Base-by-base conservation (phyloP, 1,139 yeast genomes). In the Candida pseudocylindracea region DNA sequence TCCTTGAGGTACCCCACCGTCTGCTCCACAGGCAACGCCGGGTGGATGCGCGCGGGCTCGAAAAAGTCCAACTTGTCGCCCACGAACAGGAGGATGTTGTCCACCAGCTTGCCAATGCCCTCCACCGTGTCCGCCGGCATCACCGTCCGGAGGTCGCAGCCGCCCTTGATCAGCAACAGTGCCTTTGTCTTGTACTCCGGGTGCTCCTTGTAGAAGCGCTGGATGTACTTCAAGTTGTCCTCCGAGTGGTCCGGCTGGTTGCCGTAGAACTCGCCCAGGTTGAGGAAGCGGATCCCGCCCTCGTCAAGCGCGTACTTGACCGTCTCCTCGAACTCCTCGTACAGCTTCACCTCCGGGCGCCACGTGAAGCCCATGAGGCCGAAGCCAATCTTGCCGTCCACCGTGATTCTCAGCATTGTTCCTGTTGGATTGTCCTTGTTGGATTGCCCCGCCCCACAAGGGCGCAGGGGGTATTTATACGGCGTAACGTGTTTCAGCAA, bases 251-350 rank as follows among this genome's bases (percentile, higher is more conserved):
- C 51, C 0, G 58, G 49, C 20, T 15, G 20, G 20, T 15, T 15
- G 24, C 91, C 91, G 45, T 81, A 81, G 45, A 80, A 78, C 42
- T 74, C 88, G 35, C 91, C 92, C 26, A 68, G 68, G 45, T 80
- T 80, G 53, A 79, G 54, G 37, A 74, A 61, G 26, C 63, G 65
- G 36, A 63, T 63, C 27, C 69, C 71, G 30, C 58, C 54, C 27
- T 36, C 34, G 31, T 36, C 37, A 12, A 36, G 32, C 3, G 32
- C 32, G 33, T 41, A 26, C 37, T 59, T 57, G 45, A 71, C 51
- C 11, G 60, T 46, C 29, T 58, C 59, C 36, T 68, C 49, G 2
- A 72, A 59, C 35, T 59, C 53, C 29, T 59, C 66, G 26, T 53
- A 48, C 24, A 71, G 58, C 12, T 49, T 47, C n/a, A 63, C 63